A percentile compares a stretch with the other conserved stretches of the same genome.
phyloP scores from a whole-genome alignment of 2,329 filamentous ascomycete genomes.

The Microcyclosporella mali region DNA sequence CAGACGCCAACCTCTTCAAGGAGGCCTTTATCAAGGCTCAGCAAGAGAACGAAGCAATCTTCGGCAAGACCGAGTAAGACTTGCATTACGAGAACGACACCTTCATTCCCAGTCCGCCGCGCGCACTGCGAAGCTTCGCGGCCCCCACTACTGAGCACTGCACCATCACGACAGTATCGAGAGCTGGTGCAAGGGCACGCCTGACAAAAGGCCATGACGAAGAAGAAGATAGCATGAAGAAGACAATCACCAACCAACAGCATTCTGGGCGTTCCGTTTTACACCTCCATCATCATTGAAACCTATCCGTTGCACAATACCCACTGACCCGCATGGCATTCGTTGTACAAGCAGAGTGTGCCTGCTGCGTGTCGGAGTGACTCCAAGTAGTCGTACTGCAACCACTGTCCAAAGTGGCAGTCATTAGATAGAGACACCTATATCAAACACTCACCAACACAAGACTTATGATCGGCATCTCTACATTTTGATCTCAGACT shows the following conservation, averaged over 20 bases:
- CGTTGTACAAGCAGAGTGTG: conserved; percentile 12
- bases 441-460: neutral
- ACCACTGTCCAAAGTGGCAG: conserved; percentile 10
- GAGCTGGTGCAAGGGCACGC: too few species aligned
- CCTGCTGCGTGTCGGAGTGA: conserved; percentile 1
- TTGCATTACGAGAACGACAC: neutral
- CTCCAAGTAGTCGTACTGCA: conserved; percentile 6
- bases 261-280: conserved; percentile 25
- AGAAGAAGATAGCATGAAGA: conserved; percentile 9
- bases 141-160: conserved; percentile 6
- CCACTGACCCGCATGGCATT: conserved; percentile 10
- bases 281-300: conserved; percentile 12
- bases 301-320: conserved; percentile 19
- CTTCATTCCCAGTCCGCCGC: neutral
- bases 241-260: conserved; percentile 12
- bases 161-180: too few species aligned
- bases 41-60: conserved; percentile 87
- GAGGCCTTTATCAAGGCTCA: conserved; percentile 95
- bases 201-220: neutral
- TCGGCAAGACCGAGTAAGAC: conserved; percentile 41
- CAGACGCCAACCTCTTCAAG: conserved; percentile 96
- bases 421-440: conserved; percentile 20
- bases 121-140: conserved; percentile 1
- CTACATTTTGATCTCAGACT: too few species aligned
- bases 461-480: too few species aligned